A percentile compares a stretch with the other conserved stretches of the same genome.
These are phyloP conservation scores for Kregervanrija pseudodelftensis DNA, from an alignment of 805 yeast genomes.

Conservation along the genomic window DNA sequence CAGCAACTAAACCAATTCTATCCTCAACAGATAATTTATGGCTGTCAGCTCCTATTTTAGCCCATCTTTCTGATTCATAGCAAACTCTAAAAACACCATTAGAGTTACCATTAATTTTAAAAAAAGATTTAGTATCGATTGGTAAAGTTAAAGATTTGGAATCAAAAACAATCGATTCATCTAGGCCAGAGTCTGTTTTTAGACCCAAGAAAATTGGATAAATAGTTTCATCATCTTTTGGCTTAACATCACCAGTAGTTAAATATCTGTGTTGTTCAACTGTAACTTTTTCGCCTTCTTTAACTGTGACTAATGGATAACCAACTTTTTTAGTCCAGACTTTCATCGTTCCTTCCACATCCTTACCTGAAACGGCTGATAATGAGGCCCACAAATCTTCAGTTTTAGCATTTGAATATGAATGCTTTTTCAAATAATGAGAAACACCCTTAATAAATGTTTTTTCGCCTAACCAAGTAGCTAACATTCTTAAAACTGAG, in stretches of 20 bases:
- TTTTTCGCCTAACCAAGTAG: slow-evolving; percentile 64
- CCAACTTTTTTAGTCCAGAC: slow-evolving; percentile 72
- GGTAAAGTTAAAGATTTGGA: slow-evolving; percentile 16
- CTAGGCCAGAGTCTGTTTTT: slow-evolving; percentile 22
- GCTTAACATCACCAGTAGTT: slow-evolving; percentile 55
- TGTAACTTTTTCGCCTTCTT: slow-evolving; percentile 22
- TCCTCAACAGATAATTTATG: slow-evolving; percentile 39
- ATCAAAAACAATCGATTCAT: slow-evolving; percentile 24
- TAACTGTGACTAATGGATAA: slow-evolving; percentile 60
- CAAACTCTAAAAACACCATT: slow-evolving; percentile 49
- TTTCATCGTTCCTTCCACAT: slow-evolving; percentile 56
- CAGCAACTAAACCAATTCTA: slow-evolving; percentile 51
- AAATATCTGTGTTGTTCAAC: slow-evolving; percentile 58
- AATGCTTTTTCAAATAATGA: slow-evolving; percentile 53
- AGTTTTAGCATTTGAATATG: slow-evolving; percentile 67
- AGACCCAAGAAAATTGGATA: slow-evolving; percentile 52
- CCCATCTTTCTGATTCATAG: slow-evolving; percentile 35
- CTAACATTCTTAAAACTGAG: slow-evolving; percentile 68
- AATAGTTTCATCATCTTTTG: slow-evolving; percentile 51
- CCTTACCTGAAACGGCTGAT: slow-evolving; percentile 57
- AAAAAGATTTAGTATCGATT: slow-evolving; percentile 21
- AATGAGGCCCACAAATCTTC: slow-evolving; percentile 66
- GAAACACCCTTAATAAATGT: slow-evolving; percentile 70
- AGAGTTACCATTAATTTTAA: slow-evolving; percentile 46
- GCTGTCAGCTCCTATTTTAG: slow-evolving; percentile 32